Evolutionary conservation across 1,284 basidiomycete species (phyloP).

Genomic region (Puccinia sorghi): DNA sequence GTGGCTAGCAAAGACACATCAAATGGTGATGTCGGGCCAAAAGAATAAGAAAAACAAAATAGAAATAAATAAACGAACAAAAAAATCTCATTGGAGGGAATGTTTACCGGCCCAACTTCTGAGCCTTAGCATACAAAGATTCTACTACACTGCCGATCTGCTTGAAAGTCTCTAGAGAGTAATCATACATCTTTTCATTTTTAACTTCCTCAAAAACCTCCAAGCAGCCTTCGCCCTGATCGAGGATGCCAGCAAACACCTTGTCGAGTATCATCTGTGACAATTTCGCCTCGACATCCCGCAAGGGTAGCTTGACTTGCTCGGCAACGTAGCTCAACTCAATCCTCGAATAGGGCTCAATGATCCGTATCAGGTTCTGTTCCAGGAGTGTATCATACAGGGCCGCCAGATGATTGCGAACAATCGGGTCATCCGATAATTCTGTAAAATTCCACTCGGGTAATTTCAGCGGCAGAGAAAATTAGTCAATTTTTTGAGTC

Average conservation of each 20-base stretch:
- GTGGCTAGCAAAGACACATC: too few relatives aligned
- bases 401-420: constrained; percentile 86
- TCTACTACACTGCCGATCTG: constrained; percentile 58
- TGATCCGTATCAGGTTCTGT: constrained; percentile 89
- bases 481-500: too few relatives aligned
- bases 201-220: constrained; percentile 57
- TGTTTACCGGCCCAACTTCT: constrained; percentile 41
- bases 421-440: constrained; percentile 87
- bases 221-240: constrained; percentile 89
- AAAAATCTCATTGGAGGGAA: background rate
- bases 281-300: constrained; percentile 95
- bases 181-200: constrained; percentile 56
- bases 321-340: constrained; percentile 87
- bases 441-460: constrained; percentile 63
- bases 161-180: constrained; percentile 57
- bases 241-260: constrained; percentile 87
- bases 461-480: constrained; percentile 27
- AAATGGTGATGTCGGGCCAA: too few relatives aligned
- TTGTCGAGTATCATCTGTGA: constrained; percentile 99
- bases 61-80: too few relatives aligned
- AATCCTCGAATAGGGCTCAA: constrained; percentile 90
- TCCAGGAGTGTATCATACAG: constrained; percentile 93
- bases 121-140: constrained; percentile 57
- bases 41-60: too few relatives aligned
- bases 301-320: constrained; percentile 81